Percentiles rank a stretch among this genome's conserved stretches.
Conservation (phyloP, 139 green algal species). For the Trebouxia sp. region DNA sequence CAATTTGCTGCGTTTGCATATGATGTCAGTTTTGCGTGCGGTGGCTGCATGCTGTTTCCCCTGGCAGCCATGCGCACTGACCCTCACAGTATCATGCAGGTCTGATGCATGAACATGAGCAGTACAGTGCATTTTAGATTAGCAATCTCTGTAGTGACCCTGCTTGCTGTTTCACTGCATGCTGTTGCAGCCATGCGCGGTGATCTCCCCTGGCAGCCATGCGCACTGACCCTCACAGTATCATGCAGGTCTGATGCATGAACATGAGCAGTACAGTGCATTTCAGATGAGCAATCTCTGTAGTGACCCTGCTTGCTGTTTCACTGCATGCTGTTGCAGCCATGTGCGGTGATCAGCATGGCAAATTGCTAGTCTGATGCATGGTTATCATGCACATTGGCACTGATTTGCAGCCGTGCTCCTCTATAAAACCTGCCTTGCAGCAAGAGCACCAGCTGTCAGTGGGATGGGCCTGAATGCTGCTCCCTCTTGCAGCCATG, state of each 20-base stretch:
- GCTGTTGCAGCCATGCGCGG: too few relatives aligned
- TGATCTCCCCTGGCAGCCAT: conserved; percentile 47
- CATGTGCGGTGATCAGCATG: conserved; percentile 32
- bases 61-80: conserved; percentile 54
- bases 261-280: neutral
- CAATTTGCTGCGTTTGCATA: neutral
- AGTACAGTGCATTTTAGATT: neutral
- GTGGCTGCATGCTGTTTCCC: conserved; percentile 88
- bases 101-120: conserved; percentile 5
- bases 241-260: conserved; percentile 58
- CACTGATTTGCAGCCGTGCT: too few relatives aligned
- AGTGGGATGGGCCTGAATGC: too few relatives aligned
- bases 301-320: too few relatives aligned
- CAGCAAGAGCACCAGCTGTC: too few relatives aligned
- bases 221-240: conserved; percentile 50
- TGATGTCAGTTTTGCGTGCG: conserved; percentile 77
- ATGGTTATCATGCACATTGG: neutral
- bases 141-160: too few relatives aligned
- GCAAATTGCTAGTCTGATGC: conserved; percentile 62
- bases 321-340: conserved; percentile 93
- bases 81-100: conserved; percentile 59
- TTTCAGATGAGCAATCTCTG: neutral
- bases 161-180: too few relatives aligned
- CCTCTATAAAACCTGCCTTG: too few relatives aligned
- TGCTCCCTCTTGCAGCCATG: too few relatives aligned